Conservation (phyloP, 2,329 filamentous ascomycete species). For the Hirsutella minnesotensis region DNA sequence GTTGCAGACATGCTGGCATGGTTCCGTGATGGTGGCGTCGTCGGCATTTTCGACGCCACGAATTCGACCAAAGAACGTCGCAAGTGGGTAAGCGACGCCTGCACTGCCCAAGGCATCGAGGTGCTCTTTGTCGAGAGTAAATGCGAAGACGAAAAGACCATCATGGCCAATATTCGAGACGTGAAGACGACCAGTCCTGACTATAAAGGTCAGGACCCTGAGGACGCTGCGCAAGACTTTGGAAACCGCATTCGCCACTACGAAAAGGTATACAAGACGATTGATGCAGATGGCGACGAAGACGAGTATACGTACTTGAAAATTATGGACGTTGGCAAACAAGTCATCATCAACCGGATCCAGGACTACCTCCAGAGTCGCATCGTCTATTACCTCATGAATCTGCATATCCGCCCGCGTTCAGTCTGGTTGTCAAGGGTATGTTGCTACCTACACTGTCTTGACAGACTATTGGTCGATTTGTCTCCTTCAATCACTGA, state of each 20-base stretch:
- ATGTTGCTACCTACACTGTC: constrained; percentile 22
- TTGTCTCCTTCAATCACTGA: too few species aligned
- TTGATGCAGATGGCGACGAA: constrained; percentile 72
- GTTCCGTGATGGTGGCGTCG: constrained; percentile 72
- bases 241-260: constrained; percentile 91
- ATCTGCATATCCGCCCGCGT: constrained; percentile 90
- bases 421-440: constrained; percentile 94
- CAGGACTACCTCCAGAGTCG: constrained; percentile 93
- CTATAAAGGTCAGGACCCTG: constrained; percentile 88
- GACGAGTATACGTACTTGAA: constrained; percentile 87
- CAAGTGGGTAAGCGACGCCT: constrained; percentile 80
- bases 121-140: constrained; percentile 95
- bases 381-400: constrained; percentile 97
- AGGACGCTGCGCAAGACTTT: constrained; percentile 83
- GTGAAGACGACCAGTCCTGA: constrained; percentile 96
- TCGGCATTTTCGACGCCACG: constrained; percentile 91
- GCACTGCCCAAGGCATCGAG: constrained; percentile 65
- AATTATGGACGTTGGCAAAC: constrained; percentile 89
- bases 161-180: constrained; percentile 96
- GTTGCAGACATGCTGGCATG: constrained; percentile 89
- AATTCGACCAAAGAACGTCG: constrained; percentile 88
- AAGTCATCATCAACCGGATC: constrained; percentile 96
- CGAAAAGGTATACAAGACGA: constrained; percentile 90
- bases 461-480: too few species aligned
- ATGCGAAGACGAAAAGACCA: constrained; percentile 88